Percentiles rank a stretch among this genome's conserved stretches.
These are phyloP conservation scores for Coleophoma crateriformis DNA, from an alignment of 2,329 filamentous ascomycete genomes.

Conservation along the genomic window DNA sequence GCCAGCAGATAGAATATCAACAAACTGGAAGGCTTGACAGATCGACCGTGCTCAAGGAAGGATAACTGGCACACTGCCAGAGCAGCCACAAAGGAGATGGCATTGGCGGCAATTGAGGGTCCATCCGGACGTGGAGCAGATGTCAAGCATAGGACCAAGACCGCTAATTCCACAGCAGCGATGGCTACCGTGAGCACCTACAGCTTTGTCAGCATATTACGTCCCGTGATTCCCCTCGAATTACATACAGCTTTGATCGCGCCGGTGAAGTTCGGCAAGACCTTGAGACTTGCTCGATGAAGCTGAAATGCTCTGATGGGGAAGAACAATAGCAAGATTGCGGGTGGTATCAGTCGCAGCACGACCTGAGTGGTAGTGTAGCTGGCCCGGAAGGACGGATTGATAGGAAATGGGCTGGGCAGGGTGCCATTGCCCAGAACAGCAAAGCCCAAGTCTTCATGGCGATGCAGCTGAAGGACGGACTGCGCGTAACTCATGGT, in stretches of 20 bases:
- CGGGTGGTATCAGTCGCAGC: not conserved
- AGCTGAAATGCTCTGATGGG: not conserved
- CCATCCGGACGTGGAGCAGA: not conserved
- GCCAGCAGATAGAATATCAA: conserved; percentile 1
- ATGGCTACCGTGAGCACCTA: conserved; percentile 1
- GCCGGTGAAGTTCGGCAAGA: not conserved
- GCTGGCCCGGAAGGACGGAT: not conserved
- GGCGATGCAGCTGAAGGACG: not conserved
- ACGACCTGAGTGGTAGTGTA: not conserved
- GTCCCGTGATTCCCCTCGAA: not conserved
- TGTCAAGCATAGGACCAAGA: not conserved
- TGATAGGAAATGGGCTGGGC: not conserved
- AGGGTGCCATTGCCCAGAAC: not conserved
- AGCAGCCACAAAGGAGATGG: not conserved
- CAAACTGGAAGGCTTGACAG: conserved; percentile 1
- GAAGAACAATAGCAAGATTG: conserved; percentile 1
- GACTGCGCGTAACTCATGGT: not conserved
- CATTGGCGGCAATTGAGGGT: not conserved
- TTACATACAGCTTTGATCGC: conserved; percentile 2
- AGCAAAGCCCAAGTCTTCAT: not conserved
- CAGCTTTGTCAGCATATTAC: not conserved
- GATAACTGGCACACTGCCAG: not conserved
- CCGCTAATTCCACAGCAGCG: not conserved
- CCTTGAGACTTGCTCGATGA: conserved; percentile 1
- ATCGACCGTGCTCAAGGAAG: conserved; percentile 3